Evolutionary conservation across 2,329 filamentous ascomycete genomes (phyloP), one percentile per base, ranked within the genome.

Genomic region (Bipolaris gigantea): DNA sequence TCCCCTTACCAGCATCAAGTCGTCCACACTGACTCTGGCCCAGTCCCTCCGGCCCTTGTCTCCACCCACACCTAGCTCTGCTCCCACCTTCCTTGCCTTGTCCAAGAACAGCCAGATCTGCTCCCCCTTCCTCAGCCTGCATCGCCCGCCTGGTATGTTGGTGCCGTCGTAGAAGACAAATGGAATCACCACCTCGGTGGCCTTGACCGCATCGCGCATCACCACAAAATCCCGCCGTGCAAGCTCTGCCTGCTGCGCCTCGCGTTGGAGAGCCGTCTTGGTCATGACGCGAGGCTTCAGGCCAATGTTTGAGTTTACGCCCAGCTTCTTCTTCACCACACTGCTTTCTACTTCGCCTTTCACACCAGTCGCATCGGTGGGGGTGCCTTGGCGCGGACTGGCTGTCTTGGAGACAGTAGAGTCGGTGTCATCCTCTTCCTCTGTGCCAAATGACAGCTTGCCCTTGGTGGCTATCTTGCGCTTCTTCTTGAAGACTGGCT

Each of bases 121-220:
- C 69, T 97, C 94, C 9, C 94, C 93, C 76, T 99, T 99, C 75
- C 92, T 96, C 46, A 97, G 84, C 55, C 88, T 87, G 43, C 93
- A 92, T 13, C 83, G 83, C 1, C 93, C 92, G 15, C 92, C 91
- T 0, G 92, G 89, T 10, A 89, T 89, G 72, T 95, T 93, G 19
- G 90, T 90, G 15, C 94, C 94, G 64, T 97, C 93, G 76, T 97
- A 97, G 72, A 97, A 97, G 3, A 97, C 90, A 73, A 97, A 99
- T 0, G 94, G 94, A 30, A 99, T 88, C 15, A 89, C 82, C 50
- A 99, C 89, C 69, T 97, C 92, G 8, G 92, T 92, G 18, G 85
- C 85, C 76, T 95, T 96, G 61, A 97, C 89, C 0, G 87, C 85
- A 57, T 95, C 90, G 71, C 97, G 94, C 54, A 93, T 83, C 9